A percentile compares a stretch with the other conserved stretches of the same genome.
These are phyloP conservation scores for Calonectria fujianensis DNA, from an alignment of 2,329 filamentous ascomycete species.

Conservation along the genomic window DNA sequence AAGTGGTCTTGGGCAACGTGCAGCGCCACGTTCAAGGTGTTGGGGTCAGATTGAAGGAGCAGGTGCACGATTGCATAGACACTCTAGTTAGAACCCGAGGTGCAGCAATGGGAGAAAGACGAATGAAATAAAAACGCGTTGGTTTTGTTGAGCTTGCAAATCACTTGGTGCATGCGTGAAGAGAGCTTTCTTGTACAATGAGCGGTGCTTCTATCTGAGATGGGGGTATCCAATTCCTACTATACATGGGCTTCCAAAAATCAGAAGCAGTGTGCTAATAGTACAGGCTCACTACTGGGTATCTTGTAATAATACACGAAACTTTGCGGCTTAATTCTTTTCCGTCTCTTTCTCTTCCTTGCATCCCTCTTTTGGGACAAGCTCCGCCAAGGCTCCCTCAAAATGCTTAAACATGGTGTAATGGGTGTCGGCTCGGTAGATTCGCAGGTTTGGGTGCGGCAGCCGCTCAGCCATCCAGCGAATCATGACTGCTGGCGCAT, in stretches of 20 bases:
- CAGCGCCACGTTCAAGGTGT: not conserved
- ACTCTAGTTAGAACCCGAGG: not conserved
- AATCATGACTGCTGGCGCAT: conserved; percentile 58
- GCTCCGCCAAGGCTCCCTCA: conserved; percentile 43
- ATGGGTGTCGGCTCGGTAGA: conserved; percentile 60
- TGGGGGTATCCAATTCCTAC: conserved; percentile 1
- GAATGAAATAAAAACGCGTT: not conserved
- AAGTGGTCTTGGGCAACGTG: not conserved
- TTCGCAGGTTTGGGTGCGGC: conserved; percentile 57
- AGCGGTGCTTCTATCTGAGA: not conserved
- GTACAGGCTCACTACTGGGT: not conserved
- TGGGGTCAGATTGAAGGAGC: not conserved
- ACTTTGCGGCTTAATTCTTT: not conserved
- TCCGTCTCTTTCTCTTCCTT: not conserved
- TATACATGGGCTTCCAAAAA: not conserved
- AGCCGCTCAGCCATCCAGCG: conserved; percentile 61
- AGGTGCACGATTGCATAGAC: not conserved
- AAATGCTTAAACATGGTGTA: conserved; percentile 55
- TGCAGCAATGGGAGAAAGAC: not conserved
- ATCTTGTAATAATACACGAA: not conserved
- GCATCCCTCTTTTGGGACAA: conserved; percentile 6
- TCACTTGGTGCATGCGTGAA: not conserved
- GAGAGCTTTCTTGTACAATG: not conserved
- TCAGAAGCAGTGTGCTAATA: not conserved
- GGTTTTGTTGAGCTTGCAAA: not conserved